These are phyloP conservation scores for Apiospora pterosperma DNA, from an alignment of 2,329 filamentous ascomycete species.

Conservation along the genomic window DNA sequence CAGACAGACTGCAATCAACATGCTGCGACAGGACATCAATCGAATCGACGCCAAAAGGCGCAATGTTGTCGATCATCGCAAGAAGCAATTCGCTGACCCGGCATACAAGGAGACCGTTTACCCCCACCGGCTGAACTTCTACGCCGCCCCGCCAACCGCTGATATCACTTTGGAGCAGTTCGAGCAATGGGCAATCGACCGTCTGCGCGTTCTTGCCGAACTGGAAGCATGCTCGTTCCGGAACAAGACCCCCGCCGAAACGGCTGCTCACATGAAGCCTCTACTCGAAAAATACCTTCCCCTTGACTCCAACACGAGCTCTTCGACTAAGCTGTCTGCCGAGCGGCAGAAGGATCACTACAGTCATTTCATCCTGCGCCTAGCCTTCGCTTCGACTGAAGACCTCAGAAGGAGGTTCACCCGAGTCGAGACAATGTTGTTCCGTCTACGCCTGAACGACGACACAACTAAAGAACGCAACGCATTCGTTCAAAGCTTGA, in stretches of 20 bases:
- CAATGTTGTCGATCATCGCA: slow-evolving; percentile 72
- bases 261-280: slow-evolving; percentile 76
- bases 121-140: slow-evolving; percentile 87
- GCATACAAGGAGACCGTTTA: slow-evolving; percentile 77
- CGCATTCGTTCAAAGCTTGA: slow-evolving; percentile 72
- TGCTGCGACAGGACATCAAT: slow-evolving; percentile 34
- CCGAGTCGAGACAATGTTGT: slow-evolving; percentile 84
- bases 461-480: slow-evolving; percentile 72
- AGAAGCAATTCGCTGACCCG: slow-evolving; percentile 79
- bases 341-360: slow-evolving; percentile 96
- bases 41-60: slow-evolving; percentile 69
- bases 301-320: slow-evolving; percentile 24
- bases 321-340: slow-evolving; percentile 50
- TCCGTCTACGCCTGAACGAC: slow-evolving; percentile 75
- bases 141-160: slow-evolving; percentile 79
- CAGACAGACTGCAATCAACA: slow-evolving; percentile 14
- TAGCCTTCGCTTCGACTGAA: slow-evolving; percentile 89
- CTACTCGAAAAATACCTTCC: slow-evolving; percentile 68
- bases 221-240: slow-evolving; percentile 94
- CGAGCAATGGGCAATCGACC: slow-evolving; percentile 96
- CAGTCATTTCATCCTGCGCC: slow-evolving; percentile 91
- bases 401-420: slow-evolving; percentile 84
- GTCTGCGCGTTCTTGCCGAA: slow-evolving; percentile 80
- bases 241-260: slow-evolving; percentile 82
- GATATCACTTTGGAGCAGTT: slow-evolving; percentile 97